A percentile compares a stretch with the other conserved stretches of the same genome.
Evolutionary conservation across 2,329 filamentous ascomycete genomes (phyloP).

Genomic region (Aspergillus terreus): DNA sequence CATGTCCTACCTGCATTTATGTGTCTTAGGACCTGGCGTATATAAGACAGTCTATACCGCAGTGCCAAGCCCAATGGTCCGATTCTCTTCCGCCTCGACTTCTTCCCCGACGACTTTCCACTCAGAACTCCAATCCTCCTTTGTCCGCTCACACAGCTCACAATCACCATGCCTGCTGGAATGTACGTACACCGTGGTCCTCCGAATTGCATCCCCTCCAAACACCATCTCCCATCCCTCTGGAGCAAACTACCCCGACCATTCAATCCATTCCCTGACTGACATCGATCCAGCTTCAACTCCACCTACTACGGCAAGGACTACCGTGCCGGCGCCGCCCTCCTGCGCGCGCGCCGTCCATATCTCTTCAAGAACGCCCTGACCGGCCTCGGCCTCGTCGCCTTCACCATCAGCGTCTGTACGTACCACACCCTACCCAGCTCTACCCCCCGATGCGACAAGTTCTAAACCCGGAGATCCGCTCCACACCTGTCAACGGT

Average conservation of each 20-base stretch:
- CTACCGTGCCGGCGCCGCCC: slow-evolving; percentile 78
- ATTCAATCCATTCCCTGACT: slow-evolving; percentile 1
- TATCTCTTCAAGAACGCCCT: slow-evolving; percentile 87
- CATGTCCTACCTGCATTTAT: no score
- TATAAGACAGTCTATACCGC: no score
- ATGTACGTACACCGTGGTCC: neutral
- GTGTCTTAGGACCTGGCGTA: no score
- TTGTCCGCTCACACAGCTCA: neutral
- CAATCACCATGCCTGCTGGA: slow-evolving; percentile 2
- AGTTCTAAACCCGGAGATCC: no score
- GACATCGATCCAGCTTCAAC: slow-evolving; percentile 49
- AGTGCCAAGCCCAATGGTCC: neutral
- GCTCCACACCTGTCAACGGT: neutral
- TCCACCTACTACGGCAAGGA: slow-evolving; percentile 90
- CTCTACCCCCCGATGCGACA: no score
- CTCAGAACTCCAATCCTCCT: neutral
- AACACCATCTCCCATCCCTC: neutral
- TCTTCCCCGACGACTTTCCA: neutral
- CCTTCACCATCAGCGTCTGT: slow-evolving; percentile 84
- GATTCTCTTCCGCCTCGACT: neutral
- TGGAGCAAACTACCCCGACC: neutral
- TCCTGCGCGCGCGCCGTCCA: slow-evolving; percentile 86
- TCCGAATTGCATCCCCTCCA: neutral
- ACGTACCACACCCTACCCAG: slow-evolving; percentile 41
- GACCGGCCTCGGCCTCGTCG: slow-evolving; percentile 71